Evolutionary conservation across 108 stramenopile genomes (phyloP).

Genomic region (Fistulifera solaris): DNA sequence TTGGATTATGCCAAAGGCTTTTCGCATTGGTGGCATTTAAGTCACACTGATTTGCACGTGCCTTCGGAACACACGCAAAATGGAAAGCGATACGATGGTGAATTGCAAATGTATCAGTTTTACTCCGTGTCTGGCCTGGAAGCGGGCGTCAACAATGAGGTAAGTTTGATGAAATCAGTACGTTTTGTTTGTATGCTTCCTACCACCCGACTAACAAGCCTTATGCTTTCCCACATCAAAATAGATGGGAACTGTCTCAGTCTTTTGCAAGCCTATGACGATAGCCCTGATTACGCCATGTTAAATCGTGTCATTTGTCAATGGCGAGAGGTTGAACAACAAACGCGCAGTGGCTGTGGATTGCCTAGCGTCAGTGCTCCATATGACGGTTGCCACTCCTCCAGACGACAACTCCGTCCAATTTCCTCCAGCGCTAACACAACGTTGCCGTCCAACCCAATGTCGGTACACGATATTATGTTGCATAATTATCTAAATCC

Average conservation of each 20-base stretch:
- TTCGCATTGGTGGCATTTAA: constrained; percentile 30
- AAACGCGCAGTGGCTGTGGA: constrained; percentile 28
- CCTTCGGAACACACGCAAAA: constrained; percentile 41
- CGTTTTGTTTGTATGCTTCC: no score
- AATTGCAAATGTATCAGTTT: constrained; percentile 31
- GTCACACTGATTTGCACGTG: constrained; percentile 33
- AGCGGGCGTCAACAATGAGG: constrained; percentile 11
- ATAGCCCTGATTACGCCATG: constrained; percentile 12
- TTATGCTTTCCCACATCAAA: no score
- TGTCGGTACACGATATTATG: no score
- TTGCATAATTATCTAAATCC: not conserved
- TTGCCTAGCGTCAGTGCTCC: not conserved
- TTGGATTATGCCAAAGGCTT: constrained; percentile 36
- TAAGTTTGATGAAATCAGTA: no score
- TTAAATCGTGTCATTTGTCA: constrained; percentile 41
- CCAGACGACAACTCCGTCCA: not conserved
- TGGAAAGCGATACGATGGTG: constrained; percentile 39
- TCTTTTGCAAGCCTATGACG: constrained; percentile 33
- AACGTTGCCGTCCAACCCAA: no score
- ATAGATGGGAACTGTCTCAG: constrained; percentile 25
- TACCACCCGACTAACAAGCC: constrained; percentile 2
- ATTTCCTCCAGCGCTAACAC: no score
- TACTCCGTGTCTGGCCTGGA: constrained; percentile 12
- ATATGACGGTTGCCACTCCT: not conserved
- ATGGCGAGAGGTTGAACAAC: constrained; percentile 32